Evolutionary conservation across 2,329 filamentous ascomycete genomes (phyloP).

Genomic region (Tolypocladium capitatum): DNA sequence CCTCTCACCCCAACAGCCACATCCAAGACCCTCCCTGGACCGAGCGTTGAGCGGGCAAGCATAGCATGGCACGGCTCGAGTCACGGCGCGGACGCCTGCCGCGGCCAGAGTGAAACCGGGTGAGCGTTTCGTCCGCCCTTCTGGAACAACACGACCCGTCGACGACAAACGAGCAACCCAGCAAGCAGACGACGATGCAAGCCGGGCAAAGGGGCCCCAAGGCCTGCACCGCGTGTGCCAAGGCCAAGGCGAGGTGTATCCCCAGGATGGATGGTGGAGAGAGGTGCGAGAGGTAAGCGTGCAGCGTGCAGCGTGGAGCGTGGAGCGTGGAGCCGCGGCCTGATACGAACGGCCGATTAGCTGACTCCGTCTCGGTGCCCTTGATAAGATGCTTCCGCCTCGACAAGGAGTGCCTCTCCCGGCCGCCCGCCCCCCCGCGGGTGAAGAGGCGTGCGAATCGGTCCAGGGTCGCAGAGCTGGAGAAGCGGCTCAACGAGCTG

Average conservation of each 20-base stretch:
- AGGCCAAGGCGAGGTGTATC: conserved; percentile 37
- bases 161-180: neutral
- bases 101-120: neutral
- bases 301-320: too few species aligned
- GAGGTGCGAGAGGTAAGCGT: conserved; percentile 37
- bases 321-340: conserved; percentile 3
- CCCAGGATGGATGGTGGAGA: conserved; percentile 23
- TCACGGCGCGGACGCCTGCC: neutral
- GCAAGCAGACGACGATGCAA: conserved; percentile 9
- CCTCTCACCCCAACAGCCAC: neutral
- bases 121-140: neutral
- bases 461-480: conserved; percentile 35
- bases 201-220: conserved; percentile 28
- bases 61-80: neutral
- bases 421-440: conserved; percentile 33
- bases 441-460: conserved; percentile 32
- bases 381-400: conserved; percentile 32
- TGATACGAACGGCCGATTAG: neutral
- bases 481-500: conserved; percentile 35
- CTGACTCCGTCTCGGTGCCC: neutral
- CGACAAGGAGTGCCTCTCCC: conserved; percentile 31
- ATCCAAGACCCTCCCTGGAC: neutral
- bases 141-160: neutral
- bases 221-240: conserved; percentile 37
- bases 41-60: neutral